Base-by-base conservation (phyloP, 768 basidiomycete genomes). In the Mycena floridula region DNA sequence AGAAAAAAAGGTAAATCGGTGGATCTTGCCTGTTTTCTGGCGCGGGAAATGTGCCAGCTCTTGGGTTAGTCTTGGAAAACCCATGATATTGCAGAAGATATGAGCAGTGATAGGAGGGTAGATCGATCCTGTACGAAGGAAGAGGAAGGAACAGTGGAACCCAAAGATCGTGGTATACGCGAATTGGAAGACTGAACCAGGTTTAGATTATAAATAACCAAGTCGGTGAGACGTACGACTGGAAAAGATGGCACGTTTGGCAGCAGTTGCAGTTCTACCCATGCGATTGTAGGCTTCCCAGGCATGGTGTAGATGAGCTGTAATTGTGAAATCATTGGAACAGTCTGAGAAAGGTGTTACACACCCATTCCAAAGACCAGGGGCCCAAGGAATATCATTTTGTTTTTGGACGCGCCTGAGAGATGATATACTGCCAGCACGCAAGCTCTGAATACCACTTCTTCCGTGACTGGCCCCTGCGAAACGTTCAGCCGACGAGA, bases 61-160 rank as follows among this genome's bases (percentile, higher is more conserved):
- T 24, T 67, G 62, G 0, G 50, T 56, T 21, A 85, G 73, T 42
- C 81, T 73, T 2, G 95, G 96, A 23, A 97, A 55, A 1, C 94
- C 94, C 89, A 97, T 94, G 40, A 87, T 60, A 58, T 99, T 99
- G 70, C 96, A 98, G 58, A 92, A 95, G 1, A 86, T 65, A 58
- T 99, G 96, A 0, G 91, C 81, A 7, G 75, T 63, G 44, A 93
- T 73, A 2, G 93, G 71, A 1, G 92, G 85, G 24, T 85, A 61
- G 47, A 97, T 64, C 4, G 91, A 93, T 13, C 85, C 81, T 4
- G 93, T 92, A 40, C 87, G 80, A 7, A 95, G 70, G 65, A 93
- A 48, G n/a, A 48, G n/a, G 22, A 35, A 96, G 4, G 89, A 76
- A 20, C 81, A 83, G 62, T 86, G 87, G 61, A 84, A 88, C 4